These are phyloP conservation scores for Scheffersomyces insectosa DNA, from an alignment of 1,139 yeast genomes.

Conservation along the genomic window DNA sequence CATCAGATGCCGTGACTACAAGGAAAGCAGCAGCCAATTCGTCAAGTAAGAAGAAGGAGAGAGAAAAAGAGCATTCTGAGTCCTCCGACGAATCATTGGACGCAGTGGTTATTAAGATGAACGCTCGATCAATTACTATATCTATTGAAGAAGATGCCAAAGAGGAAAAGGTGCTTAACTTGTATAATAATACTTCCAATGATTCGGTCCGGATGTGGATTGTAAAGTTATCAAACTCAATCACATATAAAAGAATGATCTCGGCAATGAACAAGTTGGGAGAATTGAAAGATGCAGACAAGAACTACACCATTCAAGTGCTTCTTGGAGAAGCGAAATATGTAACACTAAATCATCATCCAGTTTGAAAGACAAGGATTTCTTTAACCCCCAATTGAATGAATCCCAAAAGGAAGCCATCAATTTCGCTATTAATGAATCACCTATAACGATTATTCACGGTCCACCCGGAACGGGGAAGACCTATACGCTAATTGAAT, in stretches of 20 bases:
- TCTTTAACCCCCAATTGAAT: slow-evolving; percentile 58
- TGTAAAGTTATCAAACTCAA: slow-evolving; percentile 65
- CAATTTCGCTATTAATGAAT: slow-evolving; percentile 38
- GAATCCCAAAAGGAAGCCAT: slow-evolving; percentile 60
- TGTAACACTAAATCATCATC: slow-evolving; percentile 8
- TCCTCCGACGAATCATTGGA: slow-evolving; percentile 37
- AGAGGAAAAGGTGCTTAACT: slow-evolving; percentile 44
- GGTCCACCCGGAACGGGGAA: slow-evolving; percentile 58
- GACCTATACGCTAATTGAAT: slow-evolving; percentile 84
- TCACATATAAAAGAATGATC: slow-evolving; percentile 78
- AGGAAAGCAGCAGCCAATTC: slow-evolving; percentile 21
- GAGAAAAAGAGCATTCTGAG: slow-evolving; percentile 19
- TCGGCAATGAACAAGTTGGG: slow-evolving; percentile 71
- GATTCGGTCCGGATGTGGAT: slow-evolving; percentile 53
- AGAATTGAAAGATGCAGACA: slow-evolving; percentile 39
- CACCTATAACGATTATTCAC: slow-evolving; percentile 46
- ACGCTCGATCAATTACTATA: slow-evolving; percentile 48
- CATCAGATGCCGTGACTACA: slow-evolving; percentile 15
- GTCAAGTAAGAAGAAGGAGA: slow-evolving; percentile 20
- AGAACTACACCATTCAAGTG: slow-evolving; percentile 41
- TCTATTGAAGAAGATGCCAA: slow-evolving; percentile 59
- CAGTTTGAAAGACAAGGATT: slow-evolving; percentile 19
- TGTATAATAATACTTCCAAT: slow-evolving; percentile 44
- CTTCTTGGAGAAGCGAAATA: slow-evolving; percentile 46
- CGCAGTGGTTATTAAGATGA: slow-evolving; percentile 61